Percentiles rank a stretch among this genome's conserved stretches.
phyloP scores from a whole-genome alignment of 1,284 basidiomycete species.

The Fistulinella cinereoalba region DNA sequence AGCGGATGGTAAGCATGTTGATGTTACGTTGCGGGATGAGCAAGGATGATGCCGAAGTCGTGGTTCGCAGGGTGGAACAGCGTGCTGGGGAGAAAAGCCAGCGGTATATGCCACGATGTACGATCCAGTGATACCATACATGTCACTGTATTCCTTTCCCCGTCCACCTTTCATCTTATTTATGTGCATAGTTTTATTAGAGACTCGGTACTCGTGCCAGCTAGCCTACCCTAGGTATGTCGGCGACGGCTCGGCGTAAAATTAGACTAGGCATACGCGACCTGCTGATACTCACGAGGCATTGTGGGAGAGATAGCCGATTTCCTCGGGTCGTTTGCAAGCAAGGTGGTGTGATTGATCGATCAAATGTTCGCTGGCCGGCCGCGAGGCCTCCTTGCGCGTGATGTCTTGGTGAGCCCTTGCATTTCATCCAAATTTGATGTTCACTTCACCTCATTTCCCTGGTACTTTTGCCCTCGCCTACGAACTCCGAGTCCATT shows the following conservation, averaged over 20 bases:
- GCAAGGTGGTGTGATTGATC: slow-evolving; percentile 9
- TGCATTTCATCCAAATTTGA: slow-evolving; percentile 8
- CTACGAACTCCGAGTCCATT: slow-evolving; percentile 1
- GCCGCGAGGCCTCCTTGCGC: neutral
- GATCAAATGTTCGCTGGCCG: slow-evolving; percentile 2
- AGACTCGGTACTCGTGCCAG: too few relatives aligned
- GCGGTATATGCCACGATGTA: slow-evolving; percentile 12
- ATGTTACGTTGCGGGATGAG: slow-evolving; percentile 27
- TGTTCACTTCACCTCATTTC: neutral
- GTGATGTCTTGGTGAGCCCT: neutral
- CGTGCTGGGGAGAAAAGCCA: neutral
- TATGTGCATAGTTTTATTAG: too few relatives aligned
- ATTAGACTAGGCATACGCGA: neutral
- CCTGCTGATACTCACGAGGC: slow-evolving; percentile 24
- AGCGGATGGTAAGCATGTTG: slow-evolving; percentile 27
- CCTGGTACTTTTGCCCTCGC: neutral
- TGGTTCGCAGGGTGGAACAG: slow-evolving; percentile 21
- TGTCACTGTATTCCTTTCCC: too few relatives aligned
- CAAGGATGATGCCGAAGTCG: slow-evolving; percentile 20
- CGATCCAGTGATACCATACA: slow-evolving; percentile 17
- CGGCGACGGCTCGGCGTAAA: slow-evolving; percentile 1
- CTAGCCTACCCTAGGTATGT: too few relatives aligned
- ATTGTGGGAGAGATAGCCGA: slow-evolving; percentile 2
- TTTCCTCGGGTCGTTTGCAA: neutral
- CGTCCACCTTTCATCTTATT: neutral